Evolutionary conservation across 2,329 filamentous ascomycete species (phyloP).

Genomic region (Aspergillus latus): DNA sequence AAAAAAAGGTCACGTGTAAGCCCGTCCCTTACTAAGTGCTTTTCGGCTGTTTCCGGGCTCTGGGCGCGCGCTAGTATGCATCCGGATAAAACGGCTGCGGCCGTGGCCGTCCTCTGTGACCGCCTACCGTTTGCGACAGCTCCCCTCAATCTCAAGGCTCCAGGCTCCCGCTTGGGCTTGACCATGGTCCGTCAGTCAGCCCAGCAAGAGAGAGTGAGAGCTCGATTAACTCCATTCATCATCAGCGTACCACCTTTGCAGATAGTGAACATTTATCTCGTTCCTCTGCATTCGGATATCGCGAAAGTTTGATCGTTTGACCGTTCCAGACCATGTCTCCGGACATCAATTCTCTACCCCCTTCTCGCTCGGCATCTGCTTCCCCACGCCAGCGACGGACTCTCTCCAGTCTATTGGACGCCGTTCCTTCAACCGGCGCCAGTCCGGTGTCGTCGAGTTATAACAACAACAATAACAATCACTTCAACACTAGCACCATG

Average conservation of each 20-base stretch:
- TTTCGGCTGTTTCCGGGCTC: conserved; percentile 13
- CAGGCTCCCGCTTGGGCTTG: not conserved
- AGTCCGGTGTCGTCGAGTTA: not conserved
- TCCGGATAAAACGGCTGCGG: not conserved
- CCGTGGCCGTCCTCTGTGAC: not conserved
- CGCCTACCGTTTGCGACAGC: conserved; percentile 4
- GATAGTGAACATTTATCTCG: not conserved
- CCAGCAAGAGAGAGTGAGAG: not conserved
- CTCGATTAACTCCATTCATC: not conserved
- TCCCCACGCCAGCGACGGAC: conserved; percentile 38
- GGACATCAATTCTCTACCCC: conserved; percentile 70
- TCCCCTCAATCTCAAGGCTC: not conserved
- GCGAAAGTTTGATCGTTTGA: not conserved
- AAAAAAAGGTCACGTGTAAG: conserved; percentile 2
- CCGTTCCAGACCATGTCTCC: conserved; percentile 59
- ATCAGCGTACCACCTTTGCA: not conserved
- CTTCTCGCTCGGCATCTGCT: conserved; percentile 50
- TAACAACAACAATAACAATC: conserved; percentile 33
- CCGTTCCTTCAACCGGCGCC: conserved; percentile 52
- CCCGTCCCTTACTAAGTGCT: not conserved
- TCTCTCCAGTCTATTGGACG: conserved; percentile 55
- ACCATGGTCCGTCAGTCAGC: not conserved
- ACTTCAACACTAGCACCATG: conserved; percentile 65
- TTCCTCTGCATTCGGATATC: not conserved
- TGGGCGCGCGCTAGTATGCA: not conserved